Evolutionary conservation across 495 filamentous ascomycete genomes (phyloP), one percentile per base, ranked within the genome.

Genomic region (Articulospora tetracladia): DNA sequence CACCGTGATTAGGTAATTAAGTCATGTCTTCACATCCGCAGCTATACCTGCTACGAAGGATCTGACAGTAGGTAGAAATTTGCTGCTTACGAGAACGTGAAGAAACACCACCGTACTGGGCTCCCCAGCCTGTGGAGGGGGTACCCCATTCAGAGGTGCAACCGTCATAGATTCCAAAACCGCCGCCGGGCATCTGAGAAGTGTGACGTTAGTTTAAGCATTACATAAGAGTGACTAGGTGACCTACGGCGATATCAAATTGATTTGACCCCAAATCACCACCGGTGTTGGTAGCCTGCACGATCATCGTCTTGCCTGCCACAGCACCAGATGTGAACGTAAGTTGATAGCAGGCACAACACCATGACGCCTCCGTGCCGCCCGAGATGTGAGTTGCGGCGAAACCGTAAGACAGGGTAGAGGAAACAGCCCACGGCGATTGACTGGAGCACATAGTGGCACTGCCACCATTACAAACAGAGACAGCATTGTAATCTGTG

Each of bases 141-240:
- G 82, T 83, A 36, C 79, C 77, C 74, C 82, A 87, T 65, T 88
- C 77, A 27, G 73, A 67, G 13, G 79, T 81, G 73, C 85, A 87
- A 25, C 75, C 73, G 68, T 86, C 85, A 74, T 77, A 86, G 22
- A 76, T 66, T 24, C 85, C 85, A 15, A 86, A 84, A 26, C 85
- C 84, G 56, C 85, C 85, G 41, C 85, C 85, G 53, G 85, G 85
- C 53, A 88, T 86, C 77, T 79, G 24, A 30, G 7, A 24, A 32
- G 11, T 2, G n/a, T 13, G 39, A 24, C 48, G 22, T 48, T 3
- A 12, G 62, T 23, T 22, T 12, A 3, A 39, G 20, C 1, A 34
- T 36, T 6, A 25, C 8, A 26, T 46, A n/a, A n/a, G 39, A 49
- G 19, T 27, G 25, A 39, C 20, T 2, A 15, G 25, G 15, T 8